Conservation (phyloP, 768 basidiomycete species). For the Floccularia luteovirens region DNA sequence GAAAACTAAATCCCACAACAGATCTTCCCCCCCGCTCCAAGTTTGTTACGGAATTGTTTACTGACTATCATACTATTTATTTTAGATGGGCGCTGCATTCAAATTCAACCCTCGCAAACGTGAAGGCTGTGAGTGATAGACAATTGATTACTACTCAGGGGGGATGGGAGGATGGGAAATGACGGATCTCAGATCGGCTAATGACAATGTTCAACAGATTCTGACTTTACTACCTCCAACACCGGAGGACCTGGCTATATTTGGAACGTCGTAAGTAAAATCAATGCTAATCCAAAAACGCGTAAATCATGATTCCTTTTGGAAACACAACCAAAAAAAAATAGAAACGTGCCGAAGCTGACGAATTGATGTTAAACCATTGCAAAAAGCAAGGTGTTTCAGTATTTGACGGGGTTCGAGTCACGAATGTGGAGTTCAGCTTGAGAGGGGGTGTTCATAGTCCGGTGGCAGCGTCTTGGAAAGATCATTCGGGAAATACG, state of each 20-base stretch:
- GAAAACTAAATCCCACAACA: neutral
- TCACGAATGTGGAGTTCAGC: conserved; percentile 34
- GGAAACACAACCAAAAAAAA: too few species aligned
- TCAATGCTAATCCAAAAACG: too few species aligned
- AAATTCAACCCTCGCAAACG: conserved; percentile 49
- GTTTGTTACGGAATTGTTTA: neutral
- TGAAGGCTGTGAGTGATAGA: conserved; percentile 37
- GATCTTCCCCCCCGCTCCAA: neutral
- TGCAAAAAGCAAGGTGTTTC: conserved; percentile 33
- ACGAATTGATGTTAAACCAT: conserved; percentile 44
- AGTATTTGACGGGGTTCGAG: conserved; percentile 39
- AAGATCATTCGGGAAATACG: conserved; percentile 10
- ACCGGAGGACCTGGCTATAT: conserved; percentile 35
- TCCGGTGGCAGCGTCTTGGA: conserved; percentile 28
- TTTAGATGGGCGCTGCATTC: conserved; percentile 50
- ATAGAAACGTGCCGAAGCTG: conserved; percentile 45
- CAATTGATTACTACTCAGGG: neutral
- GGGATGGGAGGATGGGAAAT: neutral
- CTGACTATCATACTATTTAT: neutral
- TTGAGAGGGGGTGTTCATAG: conserved; percentile 7
- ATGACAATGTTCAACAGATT: conserved; percentile 24
- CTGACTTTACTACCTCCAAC: conserved; percentile 47
- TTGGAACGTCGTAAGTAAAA: conserved; percentile 46
- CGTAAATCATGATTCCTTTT: neutral
- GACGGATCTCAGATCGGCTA: neutral